Evolutionary conservation across 805 yeast species (phyloP).

Genomic region (Vanderwaltozyma yarrowii): DNA sequence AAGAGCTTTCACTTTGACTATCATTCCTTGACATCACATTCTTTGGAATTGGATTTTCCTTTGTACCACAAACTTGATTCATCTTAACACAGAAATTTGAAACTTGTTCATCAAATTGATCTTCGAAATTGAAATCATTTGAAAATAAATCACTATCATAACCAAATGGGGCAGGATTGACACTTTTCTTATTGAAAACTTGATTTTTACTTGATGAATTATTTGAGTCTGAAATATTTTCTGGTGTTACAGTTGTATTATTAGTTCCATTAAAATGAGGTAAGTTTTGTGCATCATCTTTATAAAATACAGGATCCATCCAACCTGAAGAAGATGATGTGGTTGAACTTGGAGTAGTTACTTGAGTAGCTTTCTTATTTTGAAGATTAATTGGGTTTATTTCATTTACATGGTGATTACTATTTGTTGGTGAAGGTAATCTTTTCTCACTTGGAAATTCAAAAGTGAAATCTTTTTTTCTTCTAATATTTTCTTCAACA

Average conservation of each 20-base stretch:
- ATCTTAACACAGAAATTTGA: conserved; percentile 68
- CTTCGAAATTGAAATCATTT: conserved; percentile 24
- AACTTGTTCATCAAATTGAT: conserved; percentile 57
- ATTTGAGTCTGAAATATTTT: too few species aligned
- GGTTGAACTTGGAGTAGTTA: conserved; percentile 5
- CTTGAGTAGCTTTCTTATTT: background rate
- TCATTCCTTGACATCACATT: background rate
- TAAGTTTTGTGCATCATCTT: conserved; percentile 10
- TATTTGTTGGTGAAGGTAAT: conserved; percentile 2
- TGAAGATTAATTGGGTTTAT: too few species aligned
- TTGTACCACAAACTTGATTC: conserved; percentile 51
- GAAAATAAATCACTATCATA: conserved; percentile 11
- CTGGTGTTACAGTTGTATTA: background rate
- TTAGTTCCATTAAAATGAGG: conserved; percentile 6
- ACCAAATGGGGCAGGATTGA: background rate
- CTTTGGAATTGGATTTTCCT: conserved; percentile 1
- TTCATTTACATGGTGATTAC: too few species aligned
- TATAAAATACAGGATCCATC: conserved; percentile 14
- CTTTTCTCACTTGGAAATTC: conserved; percentile 36
- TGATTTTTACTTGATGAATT: background rate
- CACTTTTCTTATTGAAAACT: background rate
- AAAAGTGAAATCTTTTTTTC: conserved; percentile 33
- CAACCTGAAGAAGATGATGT: conserved; percentile 11
- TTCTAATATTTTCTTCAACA: conserved; percentile 9
- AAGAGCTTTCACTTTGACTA: too few species aligned